These are phyloP conservation scores for Venturia oleaginea DNA, from an alignment of 2,329 filamentous ascomycete genomes.

Conservation along the genomic window DNA sequence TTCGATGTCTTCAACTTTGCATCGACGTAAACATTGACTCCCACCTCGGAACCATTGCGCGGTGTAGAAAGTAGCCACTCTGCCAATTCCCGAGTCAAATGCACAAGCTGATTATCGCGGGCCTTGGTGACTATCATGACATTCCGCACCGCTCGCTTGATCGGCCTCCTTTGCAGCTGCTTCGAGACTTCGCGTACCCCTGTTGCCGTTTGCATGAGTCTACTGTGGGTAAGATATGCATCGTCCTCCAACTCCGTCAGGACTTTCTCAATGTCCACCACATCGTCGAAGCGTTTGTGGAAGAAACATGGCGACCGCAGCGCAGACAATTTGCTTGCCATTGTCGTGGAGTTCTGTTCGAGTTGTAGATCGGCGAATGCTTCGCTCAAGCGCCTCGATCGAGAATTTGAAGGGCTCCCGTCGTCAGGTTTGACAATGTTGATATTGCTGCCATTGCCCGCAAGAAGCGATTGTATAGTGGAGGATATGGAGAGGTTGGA, in stretches of 20 bases:
- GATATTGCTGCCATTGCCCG: conserved; percentile 14
- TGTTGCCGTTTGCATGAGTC: conserved; percentile 89
- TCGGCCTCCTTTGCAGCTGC: conserved; percentile 83
- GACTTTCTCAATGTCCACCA: conserved; percentile 89
- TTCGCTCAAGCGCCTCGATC: conserved; percentile 51
- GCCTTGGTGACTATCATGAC: conserved; percentile 99
- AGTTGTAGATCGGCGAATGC: conserved; percentile 45
- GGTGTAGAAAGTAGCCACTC: conserved; percentile 84
- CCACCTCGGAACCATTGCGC: conserved; percentile 79
- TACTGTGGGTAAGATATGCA: conserved; percentile 68
- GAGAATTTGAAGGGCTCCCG: conserved; percentile 33
- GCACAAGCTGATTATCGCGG: conserved; percentile 84
- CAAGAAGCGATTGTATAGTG: conserved; percentile 52
- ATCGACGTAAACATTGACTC: conserved; percentile 97
- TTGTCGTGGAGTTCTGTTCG: conserved; percentile 33
- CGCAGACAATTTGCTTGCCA: conserved; percentile 46
- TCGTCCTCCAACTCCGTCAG: conserved; percentile 86
- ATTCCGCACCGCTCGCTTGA: conserved; percentile 83
- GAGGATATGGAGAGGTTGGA: conserved; percentile 53
- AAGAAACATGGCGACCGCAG: conserved; percentile 95
- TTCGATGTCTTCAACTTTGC: conserved; percentile 82
- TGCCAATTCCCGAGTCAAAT: conserved; percentile 77
- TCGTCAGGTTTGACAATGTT: conserved; percentile 18
- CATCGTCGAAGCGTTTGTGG: conserved; percentile 92
- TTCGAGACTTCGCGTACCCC: conserved; percentile 92